Base-by-base conservation (phyloP, 306 rosid species). In the Myrica gale region DNA sequence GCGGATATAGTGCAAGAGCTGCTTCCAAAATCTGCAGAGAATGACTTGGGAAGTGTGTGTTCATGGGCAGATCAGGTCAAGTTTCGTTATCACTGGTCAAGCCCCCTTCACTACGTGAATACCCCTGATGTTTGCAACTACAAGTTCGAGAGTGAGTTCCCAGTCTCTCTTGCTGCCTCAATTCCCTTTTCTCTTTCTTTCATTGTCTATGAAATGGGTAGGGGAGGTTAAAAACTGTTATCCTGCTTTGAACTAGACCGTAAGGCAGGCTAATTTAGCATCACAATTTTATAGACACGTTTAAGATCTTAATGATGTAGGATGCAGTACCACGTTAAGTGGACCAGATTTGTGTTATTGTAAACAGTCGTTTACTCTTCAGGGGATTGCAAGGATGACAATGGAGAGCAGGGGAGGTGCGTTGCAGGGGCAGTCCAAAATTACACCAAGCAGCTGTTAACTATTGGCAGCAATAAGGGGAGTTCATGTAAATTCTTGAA, bases 321-420 rank as follows among this genome's bases (percentile, higher is more conserved):
- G 37, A 32, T 32, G 37, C 37, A 32, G 37, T 3, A 32, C 37
- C 37, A 32, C 37, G 37, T 32, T 32, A 32, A 32, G 37, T 32
- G 37, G 37, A 32, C 37, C 37, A 2, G 37, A 32, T 32, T 32
- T 32, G 37, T 32, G 37, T 32, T 0, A 2, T 32, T 32, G 41
- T 70, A n/a, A 78, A 44, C 56, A 67, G 48, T 19, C 57, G 45
- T 63, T 9, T 78, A 9, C 45, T 48, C 48, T 72, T 54, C 84
- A 93, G 96, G 98, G 83, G 98, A 91, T 79, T 91, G 98, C 84
- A 76, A 85, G 84, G 96, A 91, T 76, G 90, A 32, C 37, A 68
- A 76, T 57, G 92, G 81, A 73, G 48, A 16, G 47, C 65, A 76
- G 69, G 89, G 86, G 5, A 84, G 97, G 74, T 94, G 98, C 19